These are phyloP conservation scores for Symbiodinium natans DNA, from an alignment of 73 alveolate species.

Conservation along the genomic window DNA sequence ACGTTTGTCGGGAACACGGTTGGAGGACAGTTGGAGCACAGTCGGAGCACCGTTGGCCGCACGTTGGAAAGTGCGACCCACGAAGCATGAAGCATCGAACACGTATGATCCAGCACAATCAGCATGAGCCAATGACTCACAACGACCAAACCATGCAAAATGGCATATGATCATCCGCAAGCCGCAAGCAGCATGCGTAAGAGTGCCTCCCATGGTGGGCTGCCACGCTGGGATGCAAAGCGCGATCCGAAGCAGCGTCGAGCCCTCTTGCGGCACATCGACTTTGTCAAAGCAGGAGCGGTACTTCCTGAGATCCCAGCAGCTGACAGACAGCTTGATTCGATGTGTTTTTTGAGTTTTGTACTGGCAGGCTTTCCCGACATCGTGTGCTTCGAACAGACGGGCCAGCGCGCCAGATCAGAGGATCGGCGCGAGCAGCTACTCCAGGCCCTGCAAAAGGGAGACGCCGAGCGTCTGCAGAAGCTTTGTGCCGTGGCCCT, in stretches of 20 bases:
- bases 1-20: too few relatives aligned
- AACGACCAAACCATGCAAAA: too few relatives aligned
- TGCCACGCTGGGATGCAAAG: background rate
- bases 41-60: too few relatives aligned
- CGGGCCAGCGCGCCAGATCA: background rate
- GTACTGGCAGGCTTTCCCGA: background rate
- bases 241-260: background rate
- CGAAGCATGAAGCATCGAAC: too few relatives aligned
- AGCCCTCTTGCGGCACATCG: background rate
- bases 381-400: background rate
- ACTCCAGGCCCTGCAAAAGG: background rate
- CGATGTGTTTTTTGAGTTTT: background rate
- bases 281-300: background rate
- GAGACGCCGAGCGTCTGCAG: background rate
- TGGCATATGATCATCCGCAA: too few relatives aligned
- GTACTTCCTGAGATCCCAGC: too few relatives aligned
- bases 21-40: too few relatives aligned
- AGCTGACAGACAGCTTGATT: background rate
- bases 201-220: conserved; percentile 14
- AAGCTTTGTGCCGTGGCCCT: conserved; percentile 10
- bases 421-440: background rate
- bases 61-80: too few relatives aligned
- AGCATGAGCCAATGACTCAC: too few relatives aligned
- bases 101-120: too few relatives aligned
- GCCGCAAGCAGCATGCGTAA: background rate